Evolutionary conservation across 495 filamentous ascomycete genomes (phyloP), one percentile per base, ranked within the genome.

Genomic region (Gamarada debralockiae): DNA sequence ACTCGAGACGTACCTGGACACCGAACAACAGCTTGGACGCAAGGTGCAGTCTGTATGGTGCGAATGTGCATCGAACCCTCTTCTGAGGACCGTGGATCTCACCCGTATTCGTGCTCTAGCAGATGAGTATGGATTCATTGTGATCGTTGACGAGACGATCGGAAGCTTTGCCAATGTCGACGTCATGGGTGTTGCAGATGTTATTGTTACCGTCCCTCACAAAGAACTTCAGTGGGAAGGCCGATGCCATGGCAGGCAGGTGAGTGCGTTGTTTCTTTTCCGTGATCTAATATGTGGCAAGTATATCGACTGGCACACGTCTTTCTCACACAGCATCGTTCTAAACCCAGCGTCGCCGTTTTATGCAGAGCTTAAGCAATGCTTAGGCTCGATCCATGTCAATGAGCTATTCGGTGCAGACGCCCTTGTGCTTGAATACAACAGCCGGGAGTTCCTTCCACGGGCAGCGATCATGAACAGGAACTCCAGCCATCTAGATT

Each of bases 171-270:
- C 38, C 44, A 71, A 71, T 42, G 50, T 71, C 39, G 67, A 71
- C 43, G 57, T 75, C 15, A 43, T 69, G 17, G 53, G 59, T 14
- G 58, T 59, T 0, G 70, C 67, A 0, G 77, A 81, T 57, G 59
- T 73, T 1, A 42, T 81, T 42, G 43, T 76, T 5, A 70, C 73
- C 2, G 70, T n/a, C 66, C 27, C 61, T 79, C 9, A 78, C 74
- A 15, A 80, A 80, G 62, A 62, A 64, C 1, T 76, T 80, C 53
- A 72, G 62, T 45, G 78, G 78, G 2, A 71, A 68, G 44, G 72
- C 74, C 9, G 70, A 81, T 51, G 72, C 77, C 31, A 77, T 79
- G 68, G 76, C 61, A n/a, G n/a, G n/a, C n/a, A n/a, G n/a, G n/a
- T n/a, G n/a, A n/a, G n/a, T n/a, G n/a, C n/a, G n/a, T n/a, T n/a